phyloP scores from a whole-genome alignment of 2,329 filamentous ascomycete genomes.

The Clarireedia sp. region DNA sequence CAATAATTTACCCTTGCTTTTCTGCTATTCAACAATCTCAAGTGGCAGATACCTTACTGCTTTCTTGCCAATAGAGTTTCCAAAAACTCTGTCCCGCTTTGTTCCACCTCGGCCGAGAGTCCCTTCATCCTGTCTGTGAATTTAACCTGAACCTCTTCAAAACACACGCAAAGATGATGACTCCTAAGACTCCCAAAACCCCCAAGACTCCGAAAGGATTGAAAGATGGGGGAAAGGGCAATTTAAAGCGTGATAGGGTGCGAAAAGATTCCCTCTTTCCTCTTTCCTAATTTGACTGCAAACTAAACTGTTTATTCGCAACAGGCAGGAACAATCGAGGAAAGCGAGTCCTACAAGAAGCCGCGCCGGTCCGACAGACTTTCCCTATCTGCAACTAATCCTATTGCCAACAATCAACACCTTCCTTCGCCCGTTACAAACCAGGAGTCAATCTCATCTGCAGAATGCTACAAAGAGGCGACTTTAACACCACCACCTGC shows the following conservation, averaged over 20 bases:
- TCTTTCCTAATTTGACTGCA: background rate
- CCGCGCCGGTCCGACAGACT: slow-evolving; percentile 70
- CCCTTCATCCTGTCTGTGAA: no score
- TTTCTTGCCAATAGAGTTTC: background rate
- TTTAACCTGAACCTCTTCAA: background rate
- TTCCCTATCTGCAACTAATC: slow-evolving; percentile 46
- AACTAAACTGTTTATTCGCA: slow-evolving; percentile 15
- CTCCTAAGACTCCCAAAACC: background rate
- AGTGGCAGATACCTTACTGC: background rate
- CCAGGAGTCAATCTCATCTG: slow-evolving; percentile 53
- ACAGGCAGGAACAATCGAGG: slow-evolving; percentile 22
- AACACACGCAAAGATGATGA: background rate
- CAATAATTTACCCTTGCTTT: background rate
- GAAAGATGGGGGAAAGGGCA: background rate
- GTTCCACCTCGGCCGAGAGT: no score
- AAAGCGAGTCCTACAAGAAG: slow-evolving; percentile 56
- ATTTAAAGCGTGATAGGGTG: slow-evolving; percentile 7
- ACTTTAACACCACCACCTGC: slow-evolving; percentile 67
- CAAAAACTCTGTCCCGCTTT: no score
- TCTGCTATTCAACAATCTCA: background rate
- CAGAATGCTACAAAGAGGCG: slow-evolving; percentile 53
- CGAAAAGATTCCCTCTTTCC: background rate
- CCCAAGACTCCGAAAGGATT: background rate
- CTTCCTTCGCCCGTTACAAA: slow-evolving; percentile 77
- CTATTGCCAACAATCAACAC: slow-evolving; percentile 55